These are phyloP conservation scores for Cryptococcus neoformans DNA, from an alignment of 1,284 basidiomycete species.

Conservation along the genomic window DNA sequence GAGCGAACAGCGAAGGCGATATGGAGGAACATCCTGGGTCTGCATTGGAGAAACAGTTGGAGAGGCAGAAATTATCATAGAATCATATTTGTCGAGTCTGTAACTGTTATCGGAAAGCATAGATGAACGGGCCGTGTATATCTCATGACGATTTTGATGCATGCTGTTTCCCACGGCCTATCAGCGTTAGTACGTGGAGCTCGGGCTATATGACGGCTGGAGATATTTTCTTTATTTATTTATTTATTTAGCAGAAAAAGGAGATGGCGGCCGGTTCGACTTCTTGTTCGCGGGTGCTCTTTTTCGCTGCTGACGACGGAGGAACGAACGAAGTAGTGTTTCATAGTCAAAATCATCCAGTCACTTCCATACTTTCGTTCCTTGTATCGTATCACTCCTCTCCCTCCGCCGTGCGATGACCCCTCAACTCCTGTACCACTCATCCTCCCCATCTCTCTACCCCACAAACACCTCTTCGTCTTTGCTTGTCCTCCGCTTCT, in stretches of 20 bases:
- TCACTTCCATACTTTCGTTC: too few relatives aligned
- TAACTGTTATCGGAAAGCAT: not conserved
- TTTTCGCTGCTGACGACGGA: too few relatives aligned
- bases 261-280: too few relatives aligned
- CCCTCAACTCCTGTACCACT: conserved; percentile 22
- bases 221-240: not conserved
- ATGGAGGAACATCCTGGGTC: conserved; percentile 77
- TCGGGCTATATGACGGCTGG: too few relatives aligned
- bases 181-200: too few relatives aligned
- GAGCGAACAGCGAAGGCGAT: conserved; percentile 57
- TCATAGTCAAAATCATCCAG: too few relatives aligned
- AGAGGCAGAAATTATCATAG: conserved; percentile 3
- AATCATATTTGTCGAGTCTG: not conserved
- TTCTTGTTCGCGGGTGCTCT: too few relatives aligned
- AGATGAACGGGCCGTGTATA: not conserved
- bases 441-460: conserved; percentile 15
- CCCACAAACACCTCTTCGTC: conserved; percentile 18
- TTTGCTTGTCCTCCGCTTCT: conserved; percentile 18
- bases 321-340: too few relatives aligned
- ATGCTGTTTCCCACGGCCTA: too few relatives aligned
- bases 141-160: too few relatives aligned
- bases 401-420: not conserved
- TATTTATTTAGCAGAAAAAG: too few relatives aligned
- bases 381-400: too few relatives aligned
- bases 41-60: conserved; percentile 79